Evolutionary conservation across 345 rosid genomes (phyloP), one percentile per base, ranked within the genome.

Genomic region (Cardamine resedifolia): DNA sequence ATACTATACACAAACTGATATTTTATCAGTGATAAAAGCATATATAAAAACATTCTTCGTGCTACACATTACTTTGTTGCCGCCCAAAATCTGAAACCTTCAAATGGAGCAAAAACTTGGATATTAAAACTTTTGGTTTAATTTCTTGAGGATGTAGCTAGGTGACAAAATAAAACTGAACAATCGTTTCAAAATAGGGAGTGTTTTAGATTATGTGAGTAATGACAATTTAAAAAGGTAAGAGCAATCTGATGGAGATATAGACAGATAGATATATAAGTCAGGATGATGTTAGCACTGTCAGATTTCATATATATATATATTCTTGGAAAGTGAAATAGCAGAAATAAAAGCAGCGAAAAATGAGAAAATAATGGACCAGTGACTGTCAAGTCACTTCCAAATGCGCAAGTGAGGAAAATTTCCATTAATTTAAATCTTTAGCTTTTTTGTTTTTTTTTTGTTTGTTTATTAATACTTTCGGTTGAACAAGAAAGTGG

Each of bases 321-420:
- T 68, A 16, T 68, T 75, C 58, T 68, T 50, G 83, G 53, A 67
- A 77, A 77, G 76, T 76, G 45, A 60, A 58, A 53, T 43, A 51
- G 70, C 72, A 64, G 71, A 71, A 51, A 77, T 70, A 77, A 57
- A 77, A 58, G 33, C 21, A 38, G 47, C 8, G 14, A 60, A 57
- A 20, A 23, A 41, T 19, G 49, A 57, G 9, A 58, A 31, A 11
- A 41, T 26, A 49, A 49, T 39, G 67, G 68, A 59, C 70, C 64
- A 68, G 41, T 66, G 51, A 62, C 71, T 39, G 81, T 70, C 41
- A 73, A 58, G 84, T 81, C 81, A 70, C 80, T 69, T 71, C 76
- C 73, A 74, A 50, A 66, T 47, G 59, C 58, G 20, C 48, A 64
- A 73, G 50, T 44, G 64, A 56, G n/a, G 23, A 41, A 16, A 2